These are phyloP conservation scores for Backusella tarrabulga DNA, from an alignment of 192 early-diverging fungal genomes.

Conservation along the genomic window DNA sequence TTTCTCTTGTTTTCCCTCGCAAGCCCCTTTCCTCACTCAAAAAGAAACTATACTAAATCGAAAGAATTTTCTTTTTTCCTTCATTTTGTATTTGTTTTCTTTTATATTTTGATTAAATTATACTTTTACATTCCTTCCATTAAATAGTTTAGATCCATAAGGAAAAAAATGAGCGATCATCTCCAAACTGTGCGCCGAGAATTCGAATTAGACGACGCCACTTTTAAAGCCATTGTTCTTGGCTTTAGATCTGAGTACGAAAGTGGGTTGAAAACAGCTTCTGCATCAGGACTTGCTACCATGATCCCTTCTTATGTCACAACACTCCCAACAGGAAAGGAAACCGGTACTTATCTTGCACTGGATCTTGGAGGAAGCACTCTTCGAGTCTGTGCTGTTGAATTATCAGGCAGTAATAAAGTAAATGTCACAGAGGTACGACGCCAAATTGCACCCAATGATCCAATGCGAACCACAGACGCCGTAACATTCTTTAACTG, in stretches of 20 bases:
- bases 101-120: background rate
- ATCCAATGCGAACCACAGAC: constrained; percentile 76
- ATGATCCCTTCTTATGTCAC: constrained; percentile 94
- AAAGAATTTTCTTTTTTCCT: constrained; percentile 9
- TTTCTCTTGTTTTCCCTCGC: background rate
- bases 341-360: constrained; percentile 85
- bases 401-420: constrained; percentile 70
- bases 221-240: constrained; percentile 18
- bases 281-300: constrained; percentile 44
- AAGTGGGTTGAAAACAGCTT: constrained; percentile 26
- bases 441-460: constrained; percentile 59
- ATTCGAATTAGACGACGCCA: constrained; percentile 16
- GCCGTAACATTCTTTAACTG: constrained; percentile 75
- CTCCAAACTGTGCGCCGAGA: constrained; percentile 16
- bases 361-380: constrained; percentile 95
- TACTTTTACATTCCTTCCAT: background rate
- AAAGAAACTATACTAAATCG: constrained; percentile 5
- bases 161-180: background rate
- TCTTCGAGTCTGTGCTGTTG: constrained; percentile 83
- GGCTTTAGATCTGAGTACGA: constrained; percentile 25
- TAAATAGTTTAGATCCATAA: background rate
- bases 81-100: background rate
- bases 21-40: background rate
- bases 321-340: constrained; percentile 73
- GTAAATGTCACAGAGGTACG: constrained; percentile 66